phyloP scores from a whole-genome alignment of 805 yeast genomes.

The Pichia cephalocereana region DNA sequence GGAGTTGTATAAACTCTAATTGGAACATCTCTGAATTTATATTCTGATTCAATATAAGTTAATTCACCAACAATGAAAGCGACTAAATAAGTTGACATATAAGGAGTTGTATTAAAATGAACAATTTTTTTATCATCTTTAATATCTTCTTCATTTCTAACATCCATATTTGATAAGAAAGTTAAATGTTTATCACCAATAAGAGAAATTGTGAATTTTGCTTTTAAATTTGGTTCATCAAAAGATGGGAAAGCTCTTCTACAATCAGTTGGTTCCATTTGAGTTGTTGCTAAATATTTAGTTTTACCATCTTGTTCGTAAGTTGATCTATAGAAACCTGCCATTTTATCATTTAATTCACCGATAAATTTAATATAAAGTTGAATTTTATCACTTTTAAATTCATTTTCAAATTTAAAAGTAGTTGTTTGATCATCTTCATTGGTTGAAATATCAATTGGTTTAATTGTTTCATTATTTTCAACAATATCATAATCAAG shows the following conservation, averaged over 20 bases:
- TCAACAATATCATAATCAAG: slow-evolving; percentile 13
- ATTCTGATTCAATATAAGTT: slow-evolving; percentile 40
- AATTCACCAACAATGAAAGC: slow-evolving; percentile 55
- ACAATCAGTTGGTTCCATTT: slow-evolving; percentile 54
- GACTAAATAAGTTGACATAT: slow-evolving; percentile 46
- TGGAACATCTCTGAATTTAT: slow-evolving; percentile 38
- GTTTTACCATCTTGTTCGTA: slow-evolving; percentile 36
- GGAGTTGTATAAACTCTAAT: slow-evolving; percentile 47
- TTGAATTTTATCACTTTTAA: slow-evolving; percentile 19
- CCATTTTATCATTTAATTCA: slow-evolving; percentile 43
- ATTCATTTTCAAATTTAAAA: slow-evolving; percentile 41
- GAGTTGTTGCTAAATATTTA: slow-evolving; percentile 44
- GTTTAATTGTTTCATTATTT: slow-evolving; percentile 14
- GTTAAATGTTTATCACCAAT: slow-evolving; percentile 29
- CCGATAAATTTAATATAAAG: slow-evolving; percentile 34
- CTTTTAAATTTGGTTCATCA: slow-evolving; percentile 50
- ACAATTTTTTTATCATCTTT: slow-evolving; percentile 20
- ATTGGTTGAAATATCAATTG: slow-evolving; percentile 24
- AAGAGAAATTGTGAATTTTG: slow-evolving; percentile 42
- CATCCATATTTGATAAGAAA: slow-evolving; percentile 43
- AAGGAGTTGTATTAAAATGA: slow-evolving; percentile 39
- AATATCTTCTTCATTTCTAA: slow-evolving; percentile 17
- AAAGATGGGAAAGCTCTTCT: slow-evolving; percentile 51
- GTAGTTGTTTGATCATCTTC: slow-evolving; percentile 56
- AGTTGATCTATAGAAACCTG: slow-evolving; percentile 46